Conservation (phyloP, 306 rosid genomes). For the Gleditsia sinensis region DNA sequence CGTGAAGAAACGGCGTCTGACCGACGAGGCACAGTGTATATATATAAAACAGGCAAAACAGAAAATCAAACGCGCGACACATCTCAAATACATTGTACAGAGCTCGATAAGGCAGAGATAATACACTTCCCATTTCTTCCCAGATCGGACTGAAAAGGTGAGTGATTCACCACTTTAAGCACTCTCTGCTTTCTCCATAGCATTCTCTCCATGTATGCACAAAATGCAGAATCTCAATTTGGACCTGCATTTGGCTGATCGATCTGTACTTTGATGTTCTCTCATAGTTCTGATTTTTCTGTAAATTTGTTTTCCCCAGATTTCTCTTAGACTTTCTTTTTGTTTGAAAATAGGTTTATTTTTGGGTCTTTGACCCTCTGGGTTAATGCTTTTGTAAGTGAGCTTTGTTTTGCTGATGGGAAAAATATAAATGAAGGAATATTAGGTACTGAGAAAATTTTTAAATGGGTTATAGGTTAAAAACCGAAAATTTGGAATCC, state of each 20-base stretch:
- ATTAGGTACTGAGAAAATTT: constrained; percentile 3
- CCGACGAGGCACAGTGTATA: constrained; percentile 48
- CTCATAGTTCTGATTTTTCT: background rate
- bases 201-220: constrained; percentile 7
- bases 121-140: constrained; percentile 20
- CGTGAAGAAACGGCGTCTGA: constrained; percentile 69
- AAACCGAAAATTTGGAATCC: background rate
- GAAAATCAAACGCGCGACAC: constrained; percentile 40
- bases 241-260: background rate
- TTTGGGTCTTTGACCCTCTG: background rate
- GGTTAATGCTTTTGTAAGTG: background rate
- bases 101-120: constrained; percentile 25
- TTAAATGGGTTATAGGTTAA: background rate
- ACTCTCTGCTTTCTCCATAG: constrained; percentile 6
- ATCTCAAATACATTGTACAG: constrained; percentile 1
- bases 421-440: background rate
- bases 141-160: constrained; percentile 59
- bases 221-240: constrained; percentile 29
- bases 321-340: background rate
- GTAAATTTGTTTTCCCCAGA: background rate
- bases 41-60: constrained; percentile 49
- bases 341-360: background rate
- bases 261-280: constrained; percentile 17
- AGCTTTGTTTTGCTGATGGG: constrained; percentile 36
- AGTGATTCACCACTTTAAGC: constrained; percentile 39